phyloP scores from a whole-genome alignment of 495 filamentous ascomycete species.

The Penicillium atrosanguineum region DNA sequence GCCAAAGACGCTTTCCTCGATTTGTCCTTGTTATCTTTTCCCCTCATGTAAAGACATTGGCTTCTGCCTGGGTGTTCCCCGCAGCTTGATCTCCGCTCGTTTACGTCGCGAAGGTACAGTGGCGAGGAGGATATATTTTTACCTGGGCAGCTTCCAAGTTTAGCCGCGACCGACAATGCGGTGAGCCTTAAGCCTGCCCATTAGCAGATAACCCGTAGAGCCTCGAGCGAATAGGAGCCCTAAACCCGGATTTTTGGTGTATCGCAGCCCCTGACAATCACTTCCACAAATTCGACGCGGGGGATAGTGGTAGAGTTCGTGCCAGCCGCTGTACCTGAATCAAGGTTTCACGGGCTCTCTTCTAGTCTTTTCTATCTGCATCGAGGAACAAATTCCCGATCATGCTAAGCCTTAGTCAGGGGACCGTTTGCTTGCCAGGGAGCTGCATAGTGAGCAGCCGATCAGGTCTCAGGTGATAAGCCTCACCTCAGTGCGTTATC shows the following conservation, averaged over 20 bases:
- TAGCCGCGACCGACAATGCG: not conserved
- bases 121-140: constrained; percentile 1
- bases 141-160: not conserved
- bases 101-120: constrained; percentile 1
- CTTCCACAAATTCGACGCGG: not conserved
- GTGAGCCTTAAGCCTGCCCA: not conserved
- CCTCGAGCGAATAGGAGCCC: not conserved
- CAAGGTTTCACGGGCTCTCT: not conserved
- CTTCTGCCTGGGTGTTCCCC: not conserved
- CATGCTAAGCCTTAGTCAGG: not conserved
- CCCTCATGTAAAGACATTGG: constrained; percentile 1
- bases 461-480: not conserved
- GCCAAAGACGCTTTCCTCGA: not conserved
- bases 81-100: not conserved
- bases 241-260: not conserved
- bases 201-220: not conserved
- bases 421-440: not conserved
- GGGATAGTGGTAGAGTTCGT: not conserved
- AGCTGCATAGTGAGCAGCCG: not conserved
- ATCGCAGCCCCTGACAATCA: constrained; percentile 3
- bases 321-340: not conserved
- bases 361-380: not conserved
- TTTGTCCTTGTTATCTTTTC: not conserved
- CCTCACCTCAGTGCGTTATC: not conserved
- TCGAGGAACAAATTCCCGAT: not conserved